A percentile compares a stretch with the other conserved stretches of the same genome.
These are phyloP conservation scores for Durusdinium trenchii DNA, from an alignment of 73 alveolate species.

Conservation along the genomic window DNA sequence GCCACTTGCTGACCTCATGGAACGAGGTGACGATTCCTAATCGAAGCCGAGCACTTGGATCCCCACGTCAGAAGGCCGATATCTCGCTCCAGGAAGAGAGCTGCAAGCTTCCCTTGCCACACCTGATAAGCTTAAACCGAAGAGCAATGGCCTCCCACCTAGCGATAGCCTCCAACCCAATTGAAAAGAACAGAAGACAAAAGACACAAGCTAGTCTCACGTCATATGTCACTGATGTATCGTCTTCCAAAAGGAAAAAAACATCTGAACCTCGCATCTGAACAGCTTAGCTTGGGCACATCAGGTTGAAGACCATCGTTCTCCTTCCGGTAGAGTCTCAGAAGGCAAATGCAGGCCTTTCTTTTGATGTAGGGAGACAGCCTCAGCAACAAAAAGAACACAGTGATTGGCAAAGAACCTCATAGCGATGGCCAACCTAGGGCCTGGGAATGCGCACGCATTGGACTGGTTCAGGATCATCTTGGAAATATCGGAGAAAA, in stretches of 20 bases:
- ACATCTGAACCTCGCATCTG: not conserved
- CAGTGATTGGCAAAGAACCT: not conserved
- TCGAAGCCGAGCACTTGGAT: not conserved
- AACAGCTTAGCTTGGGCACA: not conserved
- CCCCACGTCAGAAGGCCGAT: constrained; percentile 61
- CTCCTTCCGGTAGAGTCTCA: constrained; percentile 81
- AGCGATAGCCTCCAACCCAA: not conserved
- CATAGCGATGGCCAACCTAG: not conserved
- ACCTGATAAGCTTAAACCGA: not conserved
- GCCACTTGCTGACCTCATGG: constrained; percentile 84
- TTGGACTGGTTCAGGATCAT: constrained; percentile 43
- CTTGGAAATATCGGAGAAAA: constrained; percentile 94
- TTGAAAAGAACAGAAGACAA: not conserved
- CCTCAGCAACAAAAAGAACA: not conserved
- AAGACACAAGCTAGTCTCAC: not conserved
- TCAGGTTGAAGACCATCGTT: constrained; percentile 79
- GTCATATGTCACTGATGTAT: no score
- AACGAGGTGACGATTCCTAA: not conserved
- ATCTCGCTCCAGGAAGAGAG: constrained; percentile 60
- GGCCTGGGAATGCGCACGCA: not conserved
- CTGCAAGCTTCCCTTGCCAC: constrained; percentile 69
- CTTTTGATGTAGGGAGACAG: constrained; percentile 82
- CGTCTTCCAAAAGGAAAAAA: no score
- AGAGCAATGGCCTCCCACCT: not conserved
- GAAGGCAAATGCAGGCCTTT: constrained; percentile 69